phyloP scores from a whole-genome alignment of 257 asterid species.

The Solanum chaucha region DNA sequence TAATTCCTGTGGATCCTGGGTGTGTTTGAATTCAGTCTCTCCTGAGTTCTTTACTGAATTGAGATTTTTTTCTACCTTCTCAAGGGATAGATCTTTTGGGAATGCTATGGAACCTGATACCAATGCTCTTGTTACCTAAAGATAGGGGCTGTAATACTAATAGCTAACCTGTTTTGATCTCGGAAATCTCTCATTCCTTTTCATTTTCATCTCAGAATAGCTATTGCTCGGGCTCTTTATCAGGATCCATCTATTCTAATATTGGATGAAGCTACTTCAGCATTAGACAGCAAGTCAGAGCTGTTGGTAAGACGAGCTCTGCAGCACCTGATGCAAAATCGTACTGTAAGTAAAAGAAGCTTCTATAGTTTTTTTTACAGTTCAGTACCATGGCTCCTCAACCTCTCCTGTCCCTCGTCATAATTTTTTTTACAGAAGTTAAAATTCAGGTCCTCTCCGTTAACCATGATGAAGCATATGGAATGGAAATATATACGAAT shows the following conservation, averaged over 20 bases:
- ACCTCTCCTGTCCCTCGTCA: neutral
- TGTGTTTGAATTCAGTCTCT: constrained; percentile 8
- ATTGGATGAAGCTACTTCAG: constrained; percentile 95
- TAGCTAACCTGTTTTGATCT: neutral
- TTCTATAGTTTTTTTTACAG: neutral
- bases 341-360: constrained; percentile 47
- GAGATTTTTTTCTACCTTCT: constrained; percentile 1
- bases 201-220: constrained; percentile 41
- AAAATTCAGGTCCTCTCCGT: neutral
- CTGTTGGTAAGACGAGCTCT: constrained; percentile 74
- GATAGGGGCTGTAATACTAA: neutral
- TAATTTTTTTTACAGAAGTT: neutral
- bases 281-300: constrained; percentile 85
- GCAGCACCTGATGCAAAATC: constrained; percentile 66
- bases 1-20: neutral
- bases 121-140: neutral
- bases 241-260: constrained; percentile 88
- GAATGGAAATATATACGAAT: neutral
- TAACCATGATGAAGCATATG: neutral
- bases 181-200: neutral
- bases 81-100: neutral
- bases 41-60: constrained; percentile 1
- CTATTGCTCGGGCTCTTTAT: constrained; percentile 85
- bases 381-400: neutral
- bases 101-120: neutral